phyloP scores from a whole-genome alignment of 2,329 filamentous ascomycete genomes.

The Pseudocercospora fijiensis region DNA sequence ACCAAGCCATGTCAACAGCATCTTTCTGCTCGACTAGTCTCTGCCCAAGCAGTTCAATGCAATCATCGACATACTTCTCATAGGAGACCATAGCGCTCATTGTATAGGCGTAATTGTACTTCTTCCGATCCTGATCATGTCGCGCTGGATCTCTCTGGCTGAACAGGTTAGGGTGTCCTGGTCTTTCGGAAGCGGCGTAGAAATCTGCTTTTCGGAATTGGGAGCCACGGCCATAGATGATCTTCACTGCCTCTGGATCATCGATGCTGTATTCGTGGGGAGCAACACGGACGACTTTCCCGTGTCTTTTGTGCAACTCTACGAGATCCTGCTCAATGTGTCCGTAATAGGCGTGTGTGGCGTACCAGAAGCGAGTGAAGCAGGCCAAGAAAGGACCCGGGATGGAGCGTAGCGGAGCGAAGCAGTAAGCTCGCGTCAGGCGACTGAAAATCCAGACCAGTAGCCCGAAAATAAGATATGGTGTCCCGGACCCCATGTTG shows the following conservation, averaged over 20 bases:
- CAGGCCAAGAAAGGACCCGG: conserved; percentile 23
- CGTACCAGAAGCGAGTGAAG: conserved; percentile 27
- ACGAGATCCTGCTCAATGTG: neutral
- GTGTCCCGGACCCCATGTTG: too few species aligned
- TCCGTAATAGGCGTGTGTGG: conserved; percentile 19
- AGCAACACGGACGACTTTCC: conserved; percentile 31
- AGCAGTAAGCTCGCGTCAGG: conserved; percentile 29
- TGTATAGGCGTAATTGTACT: neutral
- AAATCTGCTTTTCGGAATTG: conserved; percentile 35
- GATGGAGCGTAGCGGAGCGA: conserved; percentile 25
- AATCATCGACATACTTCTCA: conserved; percentile 44
- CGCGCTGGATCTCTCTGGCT: neutral
- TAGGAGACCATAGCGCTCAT: conserved; percentile 37
- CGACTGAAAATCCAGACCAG: conserved; percentile 18
- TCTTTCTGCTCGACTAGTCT: conserved; percentile 34
- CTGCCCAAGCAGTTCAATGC: conserved; percentile 38
- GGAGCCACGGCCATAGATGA: conserved; percentile 41
- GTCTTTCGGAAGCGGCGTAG: conserved; percentile 6
- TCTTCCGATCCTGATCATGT: conserved; percentile 5
- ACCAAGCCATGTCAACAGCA: conserved; percentile 40
- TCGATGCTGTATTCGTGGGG: conserved; percentile 36
- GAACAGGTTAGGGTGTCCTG: conserved; percentile 1
- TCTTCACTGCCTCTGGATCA: conserved; percentile 32
- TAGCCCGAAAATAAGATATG: too few species aligned
- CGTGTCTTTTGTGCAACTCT: conserved; percentile 20